phyloP scores from a whole-genome alignment of 73 alveolate species.

The Durusdinium trenchii region DNA sequence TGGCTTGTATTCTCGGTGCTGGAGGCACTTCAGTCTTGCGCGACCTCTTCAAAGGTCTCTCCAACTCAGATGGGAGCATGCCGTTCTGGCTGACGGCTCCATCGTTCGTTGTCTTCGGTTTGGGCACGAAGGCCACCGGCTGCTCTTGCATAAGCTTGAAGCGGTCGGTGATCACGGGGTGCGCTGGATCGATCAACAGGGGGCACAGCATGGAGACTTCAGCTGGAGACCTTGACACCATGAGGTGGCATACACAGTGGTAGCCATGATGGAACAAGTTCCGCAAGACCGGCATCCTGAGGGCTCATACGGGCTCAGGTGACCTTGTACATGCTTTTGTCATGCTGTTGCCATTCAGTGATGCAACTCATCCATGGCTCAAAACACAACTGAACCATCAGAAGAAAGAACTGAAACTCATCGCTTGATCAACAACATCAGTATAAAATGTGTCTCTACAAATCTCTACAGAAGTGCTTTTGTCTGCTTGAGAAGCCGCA shows the following conservation, averaged over 20 bases:
- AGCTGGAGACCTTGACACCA: constrained; percentile 50
- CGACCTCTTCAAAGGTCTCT: neutral
- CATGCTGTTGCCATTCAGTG: too few relatives aligned
- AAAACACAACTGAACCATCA: too few relatives aligned
- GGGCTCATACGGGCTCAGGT: too few relatives aligned
- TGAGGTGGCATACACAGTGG: constrained; percentile 80
- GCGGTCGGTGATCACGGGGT: constrained; percentile 93
- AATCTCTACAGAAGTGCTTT: too few relatives aligned
- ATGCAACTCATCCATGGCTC: too few relatives aligned
- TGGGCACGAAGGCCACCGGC: constrained; percentile 50
- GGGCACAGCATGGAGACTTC: constrained; percentile 92
- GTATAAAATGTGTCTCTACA: too few relatives aligned
- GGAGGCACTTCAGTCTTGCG: neutral
- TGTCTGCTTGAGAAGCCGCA: neutral
- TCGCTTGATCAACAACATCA: too few relatives aligned
- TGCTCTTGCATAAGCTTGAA: constrained; percentile 83
- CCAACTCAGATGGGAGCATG: neutral
- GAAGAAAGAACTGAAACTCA: too few relatives aligned
- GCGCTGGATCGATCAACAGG: constrained; percentile 73
- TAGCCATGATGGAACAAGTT: constrained; percentile 82
- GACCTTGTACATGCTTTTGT: too few relatives aligned
- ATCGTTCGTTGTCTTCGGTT: neutral
- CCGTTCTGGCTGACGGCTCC: neutral
- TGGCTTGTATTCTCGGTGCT: neutral
- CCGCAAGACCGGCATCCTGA: constrained; percentile 54